Conservation (phyloP, 768 basidiomycete species). For the Hemileccinum impolitum region DNA sequence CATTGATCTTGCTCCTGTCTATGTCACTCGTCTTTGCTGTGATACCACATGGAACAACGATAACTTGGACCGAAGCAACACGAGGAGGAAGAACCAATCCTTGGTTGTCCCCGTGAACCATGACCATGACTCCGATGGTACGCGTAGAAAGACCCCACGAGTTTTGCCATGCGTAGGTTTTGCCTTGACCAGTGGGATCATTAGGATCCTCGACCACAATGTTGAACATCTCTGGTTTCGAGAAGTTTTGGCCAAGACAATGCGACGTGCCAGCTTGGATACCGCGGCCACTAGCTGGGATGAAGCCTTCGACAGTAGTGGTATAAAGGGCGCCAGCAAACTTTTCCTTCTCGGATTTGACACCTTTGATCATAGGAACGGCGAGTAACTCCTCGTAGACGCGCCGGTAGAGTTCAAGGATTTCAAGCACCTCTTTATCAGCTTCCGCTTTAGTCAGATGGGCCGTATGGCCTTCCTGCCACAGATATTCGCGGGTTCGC, state of each 20-base stretch:
- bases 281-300: slow-evolving; percentile 94
- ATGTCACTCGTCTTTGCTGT: slow-evolving; percentile 77
- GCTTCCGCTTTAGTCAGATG: slow-evolving; percentile 87
- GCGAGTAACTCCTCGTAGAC: slow-evolving; percentile 97
- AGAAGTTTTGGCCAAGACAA: slow-evolving; percentile 98
- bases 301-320: slow-evolving; percentile 96
- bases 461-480: slow-evolving; percentile 99
- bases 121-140: slow-evolving; percentile 97
- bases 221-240: slow-evolving; percentile 94
- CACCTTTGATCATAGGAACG: slow-evolving; percentile 93
- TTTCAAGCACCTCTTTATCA: slow-evolving; percentile 86
- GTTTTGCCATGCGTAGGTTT: slow-evolving; percentile 94
- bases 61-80: slow-evolving; percentile 88
- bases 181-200: slow-evolving; percentile 60
- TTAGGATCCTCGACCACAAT: slow-evolving; percentile 95
- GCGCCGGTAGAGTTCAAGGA: slow-evolving; percentile 92
- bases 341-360: slow-evolving; percentile 99
- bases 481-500: slow-evolving; percentile 98
- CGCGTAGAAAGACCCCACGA: slow-evolving; percentile 98
- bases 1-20: slow-evolving; percentile 66
- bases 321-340: slow-evolving; percentile 98
- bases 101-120: slow-evolving; percentile 98
- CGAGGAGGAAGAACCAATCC: slow-evolving; percentile 96
- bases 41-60: slow-evolving; percentile 92
- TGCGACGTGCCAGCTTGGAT: slow-evolving; percentile 99